These are phyloP conservation scores for Helianthus tuberosus DNA, from an alignment of 129 eudicot species.

Conservation along the genomic window DNA sequence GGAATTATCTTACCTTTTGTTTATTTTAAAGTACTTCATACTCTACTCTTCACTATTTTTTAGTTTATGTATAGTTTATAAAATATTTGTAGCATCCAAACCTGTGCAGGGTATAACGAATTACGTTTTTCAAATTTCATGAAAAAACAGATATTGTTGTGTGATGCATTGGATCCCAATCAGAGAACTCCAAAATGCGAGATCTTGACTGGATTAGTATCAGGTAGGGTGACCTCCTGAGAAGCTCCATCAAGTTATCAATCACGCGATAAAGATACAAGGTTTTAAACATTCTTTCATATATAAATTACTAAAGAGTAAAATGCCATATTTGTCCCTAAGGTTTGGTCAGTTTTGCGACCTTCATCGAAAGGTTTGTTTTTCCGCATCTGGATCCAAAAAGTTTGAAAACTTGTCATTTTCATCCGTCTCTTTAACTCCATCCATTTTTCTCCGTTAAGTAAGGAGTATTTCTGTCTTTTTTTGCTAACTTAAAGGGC, in stretches of 20 bases:
- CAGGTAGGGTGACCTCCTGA: constrained; percentile 99
- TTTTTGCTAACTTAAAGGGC: too few relatives aligned
- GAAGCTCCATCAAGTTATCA: constrained; percentile 97
- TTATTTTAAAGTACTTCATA: too few relatives aligned
- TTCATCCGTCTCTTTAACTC: too few relatives aligned
- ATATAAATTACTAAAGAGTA: neutral
- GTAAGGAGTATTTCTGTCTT: too few relatives aligned
- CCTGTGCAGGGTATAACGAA: constrained; percentile 51
- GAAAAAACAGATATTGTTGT: constrained; percentile 33
- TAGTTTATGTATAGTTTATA: neutral
- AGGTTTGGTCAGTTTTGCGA: too few relatives aligned
- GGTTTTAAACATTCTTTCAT: constrained; percentile 30
- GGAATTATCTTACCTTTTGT: neutral
- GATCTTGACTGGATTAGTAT: constrained; percentile 99
- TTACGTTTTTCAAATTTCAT: constrained; percentile 2
- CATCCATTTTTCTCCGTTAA: too few relatives aligned
- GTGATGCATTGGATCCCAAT: constrained; percentile 99
- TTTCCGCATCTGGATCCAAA: too few relatives aligned
- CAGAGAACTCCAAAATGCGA: constrained; percentile 96
- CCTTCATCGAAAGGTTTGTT: too few relatives aligned
- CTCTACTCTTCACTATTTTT: too few relatives aligned
- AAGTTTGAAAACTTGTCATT: too few relatives aligned
- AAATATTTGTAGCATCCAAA: constrained; percentile 7
- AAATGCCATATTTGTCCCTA: too few relatives aligned
- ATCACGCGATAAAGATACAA: constrained; percentile 61